Conservation (phyloP, 2,329 filamentous ascomycete species). For the Cladorrhinum sp. region DNA sequence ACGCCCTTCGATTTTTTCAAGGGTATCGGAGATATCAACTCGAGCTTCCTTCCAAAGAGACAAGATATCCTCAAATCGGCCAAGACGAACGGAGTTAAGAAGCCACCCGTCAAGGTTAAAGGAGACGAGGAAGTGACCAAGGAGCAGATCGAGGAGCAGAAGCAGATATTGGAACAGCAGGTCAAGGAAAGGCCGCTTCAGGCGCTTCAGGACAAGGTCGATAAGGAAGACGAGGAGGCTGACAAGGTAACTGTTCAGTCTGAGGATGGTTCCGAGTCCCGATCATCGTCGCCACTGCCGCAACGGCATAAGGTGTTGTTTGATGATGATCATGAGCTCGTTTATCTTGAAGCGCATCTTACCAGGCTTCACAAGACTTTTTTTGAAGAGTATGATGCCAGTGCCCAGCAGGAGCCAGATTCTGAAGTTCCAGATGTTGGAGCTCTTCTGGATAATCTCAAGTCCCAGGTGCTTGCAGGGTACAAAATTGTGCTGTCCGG, state of each 20-base stretch:
- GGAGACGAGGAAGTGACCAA: slow-evolving; percentile 69
- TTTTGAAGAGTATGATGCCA: slow-evolving; percentile 75
- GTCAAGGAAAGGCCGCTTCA: slow-evolving; percentile 82
- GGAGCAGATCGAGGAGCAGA: slow-evolving; percentile 79
- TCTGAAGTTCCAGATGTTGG: slow-evolving; percentile 78
- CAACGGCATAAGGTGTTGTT: slow-evolving; percentile 73
- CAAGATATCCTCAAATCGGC: slow-evolving; percentile 46
- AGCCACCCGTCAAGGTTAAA: slow-evolving; percentile 48
- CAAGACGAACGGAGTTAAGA: slow-evolving; percentile 18
- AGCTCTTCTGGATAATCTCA: slow-evolving; percentile 77
- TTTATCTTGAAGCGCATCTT: slow-evolving; percentile 72
- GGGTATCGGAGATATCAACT: slow-evolving; percentile 97
- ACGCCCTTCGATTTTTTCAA: slow-evolving; percentile 97
- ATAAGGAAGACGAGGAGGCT: slow-evolving; percentile 73
- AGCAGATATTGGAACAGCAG: slow-evolving; percentile 83
- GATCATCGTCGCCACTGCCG: slow-evolving; percentile 34
- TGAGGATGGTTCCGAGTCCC: slow-evolving; percentile 30
- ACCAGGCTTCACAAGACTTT: slow-evolving; percentile 73
- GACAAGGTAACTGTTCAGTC: slow-evolving; percentile 48
- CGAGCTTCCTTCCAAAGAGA: slow-evolving; percentile 86
- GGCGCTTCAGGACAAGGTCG: slow-evolving; percentile 88
- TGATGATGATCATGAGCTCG: slow-evolving; percentile 83
- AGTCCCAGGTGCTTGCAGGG: slow-evolving; percentile 69
- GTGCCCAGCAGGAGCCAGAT: slow-evolving; percentile 38
- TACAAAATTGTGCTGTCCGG: slow-evolving; percentile 85